Base-by-base conservation (phyloP, 345 rosid species). In the Lumnitzera littorea region DNA sequence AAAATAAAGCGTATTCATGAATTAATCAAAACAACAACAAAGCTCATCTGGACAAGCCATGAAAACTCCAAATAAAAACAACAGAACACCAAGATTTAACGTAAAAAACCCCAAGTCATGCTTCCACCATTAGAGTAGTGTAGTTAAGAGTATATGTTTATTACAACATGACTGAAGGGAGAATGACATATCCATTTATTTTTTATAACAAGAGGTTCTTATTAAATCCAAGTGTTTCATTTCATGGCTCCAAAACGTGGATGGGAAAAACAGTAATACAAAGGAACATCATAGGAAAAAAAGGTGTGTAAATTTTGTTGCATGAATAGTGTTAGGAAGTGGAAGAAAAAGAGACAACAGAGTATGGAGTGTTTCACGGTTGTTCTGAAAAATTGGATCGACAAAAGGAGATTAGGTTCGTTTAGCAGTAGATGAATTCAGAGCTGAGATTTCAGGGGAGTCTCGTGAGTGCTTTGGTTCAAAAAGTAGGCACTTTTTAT, bases 401-500 rank as follows among this genome's bases (percentile, higher is more conserved):
- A 36, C 10, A 36, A 36, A 36, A 36, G 43, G 43, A 36, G 68
- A 76, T 73, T 63, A 67, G 86, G 76, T 74, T 43, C 58, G 68
- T 62, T 69, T 70, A 60, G 72, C 79, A 79, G 72, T 55, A 64
- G 80, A 77, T 80, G 84, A 80, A 86, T 74, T 79, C 76, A 70
- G 69, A 76, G 78, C 73, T 76, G 74, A 76, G 70, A 69, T 46
- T 70, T 85, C 98, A 92, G 76, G 82, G 88, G 76, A 27, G 70
- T 73, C 99, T 72, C 95, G 99, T 92, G 99, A 89, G 68, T 71
- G 85, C 82, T 81, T 20, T 69, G 75, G 76, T 75, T 80, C 66
- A 64, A 86, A 82, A 85, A 82, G 56, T 36, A 4, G 43, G 43
- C 11, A 36, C 43, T 36, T 36, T 36, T 36, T 36, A 36, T 36